Conservation (phyloP, 2,329 filamentous ascomycete genomes). For the Colletotrichum sojae region DNA sequence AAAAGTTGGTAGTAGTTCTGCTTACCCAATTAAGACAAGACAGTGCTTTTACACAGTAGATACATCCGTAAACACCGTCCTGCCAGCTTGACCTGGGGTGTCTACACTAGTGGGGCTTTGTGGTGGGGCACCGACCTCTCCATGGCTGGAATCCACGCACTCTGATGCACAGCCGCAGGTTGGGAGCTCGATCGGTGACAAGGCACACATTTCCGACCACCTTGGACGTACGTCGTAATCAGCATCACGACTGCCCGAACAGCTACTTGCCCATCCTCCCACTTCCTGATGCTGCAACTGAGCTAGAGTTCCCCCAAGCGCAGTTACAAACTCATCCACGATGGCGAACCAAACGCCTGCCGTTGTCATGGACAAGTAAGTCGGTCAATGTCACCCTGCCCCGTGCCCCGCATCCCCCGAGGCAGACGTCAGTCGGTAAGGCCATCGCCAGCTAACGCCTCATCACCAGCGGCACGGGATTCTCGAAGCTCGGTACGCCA, state of each 20-base stretch:
- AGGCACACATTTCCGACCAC: conserved; percentile 42
- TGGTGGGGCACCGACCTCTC: conserved; percentile 40
- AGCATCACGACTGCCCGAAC: conserved; percentile 37
- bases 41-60: background rate
- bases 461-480: conserved; percentile 90
- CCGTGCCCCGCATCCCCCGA: conserved; percentile 50
- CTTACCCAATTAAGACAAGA: background rate
- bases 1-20: too few species aligned
- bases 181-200: conserved; percentile 42
- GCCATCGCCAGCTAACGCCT: conserved; percentile 42
- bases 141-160: conserved; percentile 39
- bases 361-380: conserved; percentile 99
- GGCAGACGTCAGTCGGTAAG: conserved; percentile 41
- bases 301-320: conserved; percentile 35
- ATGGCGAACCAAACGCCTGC: conserved; percentile 99
- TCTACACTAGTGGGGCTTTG: conserved; percentile 35
- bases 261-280: conserved; percentile 18
- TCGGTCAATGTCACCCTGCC: conserved; percentile 51
- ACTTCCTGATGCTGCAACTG: conserved; percentile 31
- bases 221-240: conserved; percentile 42
- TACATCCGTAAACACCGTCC: background rate
- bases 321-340: conserved; percentile 21
- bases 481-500: conserved; percentile 93
- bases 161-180: conserved; percentile 42
- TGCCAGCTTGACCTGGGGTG: conserved; percentile 14